These are phyloP conservation scores for Amanita molliuscula DNA, from an alignment of 768 basidiomycete genomes.

Conservation along the genomic window DNA sequence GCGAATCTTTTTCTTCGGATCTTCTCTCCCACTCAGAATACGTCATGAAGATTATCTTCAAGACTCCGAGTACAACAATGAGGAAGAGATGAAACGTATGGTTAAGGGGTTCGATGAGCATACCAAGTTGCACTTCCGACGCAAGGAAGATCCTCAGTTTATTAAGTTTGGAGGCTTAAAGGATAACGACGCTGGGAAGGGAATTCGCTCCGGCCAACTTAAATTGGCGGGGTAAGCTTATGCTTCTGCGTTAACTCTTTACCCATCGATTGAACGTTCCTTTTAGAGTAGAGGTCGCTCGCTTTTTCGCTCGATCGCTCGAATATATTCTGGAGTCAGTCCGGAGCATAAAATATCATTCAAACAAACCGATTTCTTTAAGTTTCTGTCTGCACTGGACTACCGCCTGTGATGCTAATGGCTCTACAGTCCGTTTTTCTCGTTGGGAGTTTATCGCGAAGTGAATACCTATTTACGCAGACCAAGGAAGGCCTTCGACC, in stretches of 20 bases:
- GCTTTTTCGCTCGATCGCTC: slow-evolving; percentile 14
- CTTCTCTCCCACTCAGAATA: not conserved
- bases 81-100: slow-evolving; percentile 26
- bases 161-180: slow-evolving; percentile 29
- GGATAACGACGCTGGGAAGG: slow-evolving; percentile 24
- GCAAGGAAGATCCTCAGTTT: slow-evolving; percentile 22
- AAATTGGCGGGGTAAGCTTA: slow-evolving; percentile 20
- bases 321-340: slow-evolving; percentile 7
- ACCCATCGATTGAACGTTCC: not conserved
- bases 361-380: not conserved
- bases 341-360: not conserved
- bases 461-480: slow-evolving; percentile 28
- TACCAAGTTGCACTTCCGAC: slow-evolving; percentile 28
- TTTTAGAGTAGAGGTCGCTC: slow-evolving; percentile 9
- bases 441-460: slow-evolving; percentile 38
- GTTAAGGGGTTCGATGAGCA: slow-evolving; percentile 26
- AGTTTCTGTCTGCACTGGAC: not conserved
- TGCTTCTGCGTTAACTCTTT: not conserved
- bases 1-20: not conserved
- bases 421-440: slow-evolving; percentile 18
- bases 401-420: not conserved
- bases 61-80: slow-evolving; percentile 20
- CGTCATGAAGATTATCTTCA: slow-evolving; percentile 20
- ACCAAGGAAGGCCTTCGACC: slow-evolving; percentile 21
- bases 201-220: slow-evolving; percentile 29